Conservation (phyloP, 495 filamentous ascomycete species). For the Darksidea phi region DNA sequence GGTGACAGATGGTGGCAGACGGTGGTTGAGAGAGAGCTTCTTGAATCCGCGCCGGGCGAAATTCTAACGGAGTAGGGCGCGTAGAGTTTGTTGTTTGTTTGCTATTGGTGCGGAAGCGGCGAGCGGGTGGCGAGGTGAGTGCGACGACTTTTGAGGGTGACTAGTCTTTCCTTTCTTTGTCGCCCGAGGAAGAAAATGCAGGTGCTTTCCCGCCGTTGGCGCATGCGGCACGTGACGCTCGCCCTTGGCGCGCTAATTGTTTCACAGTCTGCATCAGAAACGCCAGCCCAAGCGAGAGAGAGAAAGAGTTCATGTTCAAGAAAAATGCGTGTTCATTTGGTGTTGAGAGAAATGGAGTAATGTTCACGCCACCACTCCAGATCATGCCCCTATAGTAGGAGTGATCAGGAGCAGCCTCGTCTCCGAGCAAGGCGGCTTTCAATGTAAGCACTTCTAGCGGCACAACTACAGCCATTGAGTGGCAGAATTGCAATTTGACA, state of each 20-base stretch:
- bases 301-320: not conserved
- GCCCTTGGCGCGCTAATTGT: not conserved
- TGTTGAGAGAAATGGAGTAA: constrained; percentile 5
- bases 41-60: constrained; percentile 30
- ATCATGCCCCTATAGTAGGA: constrained; percentile 7
- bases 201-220: constrained; percentile 7
- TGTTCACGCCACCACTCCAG: constrained; percentile 29
- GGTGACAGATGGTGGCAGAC: not conserved
- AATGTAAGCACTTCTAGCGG: constrained; percentile 78
- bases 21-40: not conserved
- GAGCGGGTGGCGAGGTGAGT: not conserved
- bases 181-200: constrained; percentile 17
- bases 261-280: not conserved
- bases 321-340: not conserved
- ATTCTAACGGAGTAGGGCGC: constrained; percentile 8
- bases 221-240: too few relatives aligned
- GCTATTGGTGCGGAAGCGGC: not conserved
- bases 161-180: not conserved
- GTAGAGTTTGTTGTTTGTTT: not conserved
- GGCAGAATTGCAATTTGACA: constrained; percentile 98
- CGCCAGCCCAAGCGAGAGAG: not conserved
- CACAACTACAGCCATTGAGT: constrained; percentile 85
- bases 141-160: not conserved
- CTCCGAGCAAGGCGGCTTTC: constrained; percentile 38
- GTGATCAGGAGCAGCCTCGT: constrained; percentile 35